Evolutionary conservation across 1,284 basidiomycete genomes (phyloP), one percentile per base, ranked within the genome.

Genomic region (Tylopilus orsonianus): DNA sequence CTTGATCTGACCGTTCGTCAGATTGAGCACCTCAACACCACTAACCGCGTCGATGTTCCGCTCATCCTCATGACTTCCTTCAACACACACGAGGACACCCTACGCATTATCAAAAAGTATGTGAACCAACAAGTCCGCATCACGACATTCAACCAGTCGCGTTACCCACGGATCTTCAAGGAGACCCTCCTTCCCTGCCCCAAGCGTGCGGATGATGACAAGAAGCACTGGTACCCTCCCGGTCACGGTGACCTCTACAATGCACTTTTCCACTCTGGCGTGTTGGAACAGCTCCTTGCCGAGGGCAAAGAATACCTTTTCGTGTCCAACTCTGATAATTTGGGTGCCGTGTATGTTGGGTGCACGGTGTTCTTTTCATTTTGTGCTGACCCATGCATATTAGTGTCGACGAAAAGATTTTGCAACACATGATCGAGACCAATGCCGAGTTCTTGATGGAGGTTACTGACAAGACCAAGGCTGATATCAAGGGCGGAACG

Each of bases 41-140:
- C 80, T 46, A 72, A 73, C 64, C 76, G 77, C 39, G 85, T 85
- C 59, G 84, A 97, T 73, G 95, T 98, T 39, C 95, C 96, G 13
- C 91, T 99, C 69, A 96, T 98, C 74, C 85, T 99, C 68, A 99
- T 99, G 96, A 98, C 97, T 67, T 97, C 94, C 56, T 98, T 99
- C 86, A 98, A 99, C 80, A 98, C 97, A 35, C 95, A 96, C 70
- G 93, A 96, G 46, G 94, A 97, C 70, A 97, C 94, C 41, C 81
- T 93, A 50, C 89, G 95, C 53, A 97, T 98, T 77, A 99, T 99
- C 75, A 97, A 98, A 73, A 99, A 99, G 75, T 99, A 99, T 73
- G 93, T 88, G 46, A 98, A 98, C 79, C 94, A 97, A 76, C 94
- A 96, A 70, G 83, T 97, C 61, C 87, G 91, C 69, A 94, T 96